These are phyloP conservation scores for Neurospora sp. DNA, from an alignment of 495 filamentous ascomycete species.

Conservation along the genomic window DNA sequence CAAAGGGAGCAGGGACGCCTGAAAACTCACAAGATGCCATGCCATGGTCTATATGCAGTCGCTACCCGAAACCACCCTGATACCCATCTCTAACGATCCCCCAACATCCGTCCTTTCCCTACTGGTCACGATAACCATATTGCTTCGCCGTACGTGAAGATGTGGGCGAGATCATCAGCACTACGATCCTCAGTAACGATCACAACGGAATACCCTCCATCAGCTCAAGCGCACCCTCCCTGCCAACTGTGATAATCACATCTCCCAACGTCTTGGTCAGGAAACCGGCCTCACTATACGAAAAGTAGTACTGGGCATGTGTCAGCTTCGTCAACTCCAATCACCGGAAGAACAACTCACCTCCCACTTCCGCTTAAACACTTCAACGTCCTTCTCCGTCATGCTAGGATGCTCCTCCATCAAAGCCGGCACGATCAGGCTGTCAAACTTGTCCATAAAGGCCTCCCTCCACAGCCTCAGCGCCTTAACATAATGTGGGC, in stretches of 20 bases:
- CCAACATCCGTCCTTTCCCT: not conserved
- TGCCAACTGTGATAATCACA: conserved; percentile 54
- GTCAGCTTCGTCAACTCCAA: conserved; percentile 1
- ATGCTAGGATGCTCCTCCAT: conserved; percentile 41
- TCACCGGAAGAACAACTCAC: conserved; percentile 18
- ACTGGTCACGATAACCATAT: not conserved
- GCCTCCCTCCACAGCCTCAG: conserved; percentile 55
- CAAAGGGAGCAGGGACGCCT: not conserved
- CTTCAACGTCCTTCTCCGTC: conserved; percentile 46
- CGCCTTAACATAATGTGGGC: conserved; percentile 59
- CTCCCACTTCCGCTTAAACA: conserved; percentile 62
- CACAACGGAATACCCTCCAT: conserved; percentile 49
- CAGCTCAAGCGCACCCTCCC: conserved; percentile 56
- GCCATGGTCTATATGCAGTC: not conserved
- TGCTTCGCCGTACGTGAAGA: not conserved
- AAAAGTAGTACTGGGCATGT: conserved; percentile 51
- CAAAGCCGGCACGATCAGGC: conserved; percentile 43
- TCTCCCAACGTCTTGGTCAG: conserved; percentile 58
- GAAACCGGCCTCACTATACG: conserved; percentile 65
- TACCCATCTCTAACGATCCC: not conserved
- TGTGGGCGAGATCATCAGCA: not conserved
- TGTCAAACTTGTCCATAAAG: conserved; percentile 51
- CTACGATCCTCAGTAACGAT: not conserved
- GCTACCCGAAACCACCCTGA: not conserved
- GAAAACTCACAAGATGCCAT: not conserved